Conservation (phyloP, 768 basidiomycete genomes). For the Mycena haematopus region DNA sequence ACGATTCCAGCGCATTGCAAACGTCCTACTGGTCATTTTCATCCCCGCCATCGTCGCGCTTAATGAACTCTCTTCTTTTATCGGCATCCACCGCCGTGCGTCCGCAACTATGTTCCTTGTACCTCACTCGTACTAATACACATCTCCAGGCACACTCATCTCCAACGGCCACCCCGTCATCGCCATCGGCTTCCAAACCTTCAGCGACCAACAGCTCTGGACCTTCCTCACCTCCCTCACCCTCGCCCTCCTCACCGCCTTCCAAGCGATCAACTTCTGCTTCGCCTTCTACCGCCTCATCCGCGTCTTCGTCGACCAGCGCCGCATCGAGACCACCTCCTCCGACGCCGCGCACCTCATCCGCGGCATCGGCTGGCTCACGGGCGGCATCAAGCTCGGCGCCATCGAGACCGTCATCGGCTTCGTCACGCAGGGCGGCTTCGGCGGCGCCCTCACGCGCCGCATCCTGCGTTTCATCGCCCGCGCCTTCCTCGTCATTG, state of each 20-base stretch:
- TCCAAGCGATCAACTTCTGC: conserved; percentile 64
- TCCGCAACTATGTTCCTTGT: conserved; percentile 8
- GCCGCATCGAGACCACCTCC: conserved; percentile 53
- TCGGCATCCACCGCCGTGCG: conserved; percentile 64
- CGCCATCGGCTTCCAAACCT: conserved; percentile 49
- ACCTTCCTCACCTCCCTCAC: conserved; percentile 65
- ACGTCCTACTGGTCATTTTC: conserved; percentile 53
- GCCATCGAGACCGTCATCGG: conserved; percentile 70
- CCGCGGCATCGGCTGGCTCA: conserved; percentile 71
- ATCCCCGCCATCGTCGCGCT: conserved; percentile 61
- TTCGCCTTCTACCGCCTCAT: conserved; percentile 65
- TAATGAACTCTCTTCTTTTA: conserved; percentile 70
- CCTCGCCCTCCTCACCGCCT: conserved; percentile 62
- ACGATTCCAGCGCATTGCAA: conserved; percentile 51
- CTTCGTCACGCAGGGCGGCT: conserved; percentile 62
- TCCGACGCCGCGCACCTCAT: conserved; percentile 56
- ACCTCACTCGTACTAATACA: neutral
- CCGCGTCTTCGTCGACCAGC: conserved; percentile 55
- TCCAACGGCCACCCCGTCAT: conserved; percentile 25
- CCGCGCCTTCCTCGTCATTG: conserved; percentile 63
- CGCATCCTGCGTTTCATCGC: conserved; percentile 63
- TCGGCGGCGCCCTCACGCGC: conserved; percentile 59
- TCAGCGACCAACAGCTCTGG: conserved; percentile 49
- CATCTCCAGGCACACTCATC: conserved; percentile 21
- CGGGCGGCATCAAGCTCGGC: conserved; percentile 65